phyloP scores from a whole-genome alignment of 352 stramenopile species.

The Sclerospora graminicola region DNA sequence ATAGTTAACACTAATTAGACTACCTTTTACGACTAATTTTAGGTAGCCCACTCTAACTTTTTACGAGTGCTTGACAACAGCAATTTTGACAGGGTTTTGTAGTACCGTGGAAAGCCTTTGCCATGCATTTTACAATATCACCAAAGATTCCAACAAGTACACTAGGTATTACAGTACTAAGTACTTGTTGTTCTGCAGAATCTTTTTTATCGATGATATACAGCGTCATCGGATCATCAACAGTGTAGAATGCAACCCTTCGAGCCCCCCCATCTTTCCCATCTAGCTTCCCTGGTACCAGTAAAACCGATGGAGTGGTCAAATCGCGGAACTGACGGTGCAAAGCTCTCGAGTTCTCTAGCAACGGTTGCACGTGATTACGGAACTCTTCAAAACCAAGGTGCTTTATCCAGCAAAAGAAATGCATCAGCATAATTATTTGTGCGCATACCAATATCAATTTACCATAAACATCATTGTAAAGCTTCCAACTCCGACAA shows the following conservation, averaged over 20 bases:
- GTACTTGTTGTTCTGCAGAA: no score
- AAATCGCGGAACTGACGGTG: constrained; percentile 43
- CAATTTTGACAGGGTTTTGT: no score
- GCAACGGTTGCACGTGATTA: constrained; percentile 48
- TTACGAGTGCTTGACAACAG: no score
- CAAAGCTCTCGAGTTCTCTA: constrained; percentile 42
- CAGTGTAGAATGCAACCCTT: constrained; percentile 40
- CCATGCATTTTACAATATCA: no score
- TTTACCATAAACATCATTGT: constrained; percentile 46
- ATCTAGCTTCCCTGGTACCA: constrained; percentile 55
- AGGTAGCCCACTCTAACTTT: no score
- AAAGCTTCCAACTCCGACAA: constrained; percentile 55
- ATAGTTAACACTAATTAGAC: no score
- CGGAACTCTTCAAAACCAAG: constrained; percentile 71
- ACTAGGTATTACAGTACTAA: no score
- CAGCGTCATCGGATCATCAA: constrained; percentile 59
- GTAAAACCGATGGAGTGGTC: constrained; percentile 46
- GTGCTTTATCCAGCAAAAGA: constrained; percentile 21
- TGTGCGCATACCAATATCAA: not conserved
- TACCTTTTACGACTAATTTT: no score
- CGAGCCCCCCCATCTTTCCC: constrained; percentile 15
- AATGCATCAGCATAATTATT: not conserved
- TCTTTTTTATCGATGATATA: constrained; percentile 9
- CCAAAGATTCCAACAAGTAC: no score
- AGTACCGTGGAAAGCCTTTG: no score